Evolutionary conservation across 2,329 filamentous ascomycete species (phyloP), one percentile per base, ranked within the genome.

Genomic region (Cladosporium halotolerans): DNA sequence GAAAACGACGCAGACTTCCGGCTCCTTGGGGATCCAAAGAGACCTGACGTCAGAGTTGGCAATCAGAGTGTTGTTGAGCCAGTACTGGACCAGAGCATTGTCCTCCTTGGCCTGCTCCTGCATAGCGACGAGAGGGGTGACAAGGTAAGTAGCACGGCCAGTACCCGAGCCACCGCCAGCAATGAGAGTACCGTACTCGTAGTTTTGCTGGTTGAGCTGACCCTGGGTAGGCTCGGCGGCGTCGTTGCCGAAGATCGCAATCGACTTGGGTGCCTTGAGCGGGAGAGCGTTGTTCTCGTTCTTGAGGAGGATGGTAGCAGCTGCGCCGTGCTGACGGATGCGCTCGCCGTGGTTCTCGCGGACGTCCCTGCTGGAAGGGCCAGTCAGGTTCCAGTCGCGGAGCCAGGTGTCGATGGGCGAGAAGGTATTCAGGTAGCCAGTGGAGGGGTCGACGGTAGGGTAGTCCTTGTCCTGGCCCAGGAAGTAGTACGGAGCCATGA

Each of bases 281-380:
- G 82, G 82, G 1, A 84, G 71, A 0, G 79, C 70, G 9, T 72
- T 72, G 43, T 78, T 77, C 32, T 63, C 68, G 63, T 85, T 85
- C 64, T 85, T 85, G 31, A 84, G 72, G 0, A 85, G 73, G 2
- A 85, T 51, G 40, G 76, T 77, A n/a, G 72, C 71, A 50, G 77
- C 75, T 9, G 73, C 64, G 10, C 75, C 76, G 48, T 51, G 48
- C 40, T 51, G n/a, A 40, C 48, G 48, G 13, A 51, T 51, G 11
- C 36, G n/a, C 33, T 51, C 48, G n/a, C 40, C 81, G 44, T 83
- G 80, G 5, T 82, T 80, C 57, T 83, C 80, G 1, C 82, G 69
- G 0, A 80, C 81, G 31, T 2, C 79, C 76, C n/a, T 80, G 70
- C 0, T 82, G 61, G 1, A 82, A 63, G 1, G 76, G 72, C 1